These are phyloP conservation scores for Borovskyia barvae DNA, from an alignment of 208 protist genomes.

Conservation along the genomic window DNA sequence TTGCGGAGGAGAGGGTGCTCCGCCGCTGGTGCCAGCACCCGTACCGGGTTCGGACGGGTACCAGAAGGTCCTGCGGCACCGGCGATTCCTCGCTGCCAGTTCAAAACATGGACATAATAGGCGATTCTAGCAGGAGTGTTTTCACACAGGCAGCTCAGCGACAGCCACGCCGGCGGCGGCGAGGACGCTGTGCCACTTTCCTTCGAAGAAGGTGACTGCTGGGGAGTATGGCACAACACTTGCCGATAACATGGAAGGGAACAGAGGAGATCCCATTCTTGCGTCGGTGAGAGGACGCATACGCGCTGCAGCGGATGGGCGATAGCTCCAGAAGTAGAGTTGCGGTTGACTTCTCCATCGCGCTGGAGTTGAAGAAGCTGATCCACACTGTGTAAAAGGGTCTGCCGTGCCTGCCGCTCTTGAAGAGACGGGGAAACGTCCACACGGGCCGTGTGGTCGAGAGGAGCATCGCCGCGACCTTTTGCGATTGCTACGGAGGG, in stretches of 20 bases:
- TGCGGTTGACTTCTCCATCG: conserved; percentile 8
- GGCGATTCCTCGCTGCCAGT: background rate
- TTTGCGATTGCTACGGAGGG: background rate
- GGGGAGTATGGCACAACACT: background rate
- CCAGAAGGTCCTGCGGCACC: background rate
- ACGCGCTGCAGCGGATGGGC: conserved; percentile 2
- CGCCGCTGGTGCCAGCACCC: conserved; percentile 10
- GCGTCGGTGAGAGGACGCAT: conserved; percentile 19
- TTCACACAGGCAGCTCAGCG: conserved; percentile 43
- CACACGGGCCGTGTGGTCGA: background rate
- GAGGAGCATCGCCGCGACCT: background rate
- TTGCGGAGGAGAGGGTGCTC: conserved; percentile 27
- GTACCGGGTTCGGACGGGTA: background rate
- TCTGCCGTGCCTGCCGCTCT: conserved; percentile 56
- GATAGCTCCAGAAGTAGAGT: background rate
- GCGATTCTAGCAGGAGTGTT: conserved; percentile 31
- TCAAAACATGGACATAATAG: conserved; percentile 32
- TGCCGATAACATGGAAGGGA: conserved; percentile 28
- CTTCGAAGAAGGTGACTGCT: too few relatives aligned
- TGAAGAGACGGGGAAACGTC: conserved; percentile 42
- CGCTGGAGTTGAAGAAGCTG: conserved; percentile 54
- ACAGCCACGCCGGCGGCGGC: conserved; percentile 27
- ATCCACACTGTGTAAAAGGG: conserved; percentile 51
- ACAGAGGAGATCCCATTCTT: conserved; percentile 71
- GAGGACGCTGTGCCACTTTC: background rate